Evolutionary conservation across 2,329 filamentous ascomycete genomes (phyloP).

Genomic region (Xylaria sp.): DNA sequence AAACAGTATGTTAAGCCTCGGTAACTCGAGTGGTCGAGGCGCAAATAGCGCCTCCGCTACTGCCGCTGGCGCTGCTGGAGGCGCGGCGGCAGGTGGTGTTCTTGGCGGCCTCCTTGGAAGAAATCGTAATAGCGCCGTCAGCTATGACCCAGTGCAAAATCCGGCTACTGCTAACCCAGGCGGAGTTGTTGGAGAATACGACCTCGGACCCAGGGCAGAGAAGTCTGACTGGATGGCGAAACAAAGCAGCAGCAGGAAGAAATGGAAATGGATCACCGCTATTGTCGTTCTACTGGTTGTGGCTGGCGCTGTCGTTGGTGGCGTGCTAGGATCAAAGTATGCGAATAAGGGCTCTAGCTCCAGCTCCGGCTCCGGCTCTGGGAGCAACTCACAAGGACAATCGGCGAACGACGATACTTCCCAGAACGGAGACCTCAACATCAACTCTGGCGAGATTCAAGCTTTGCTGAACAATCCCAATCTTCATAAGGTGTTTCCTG

Average conservation of each 20-base stretch:
- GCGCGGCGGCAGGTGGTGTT: slow-evolving; percentile 57
- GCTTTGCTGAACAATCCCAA: slow-evolving; percentile 80
- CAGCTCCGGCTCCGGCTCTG: too few species aligned
- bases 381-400: slow-evolving; percentile 51
- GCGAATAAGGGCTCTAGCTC: slow-evolving; percentile 57
- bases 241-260: slow-evolving; percentile 70
- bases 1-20: slow-evolving; percentile 69
- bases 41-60: slow-evolving; percentile 58
- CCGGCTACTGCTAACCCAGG: slow-evolving; percentile 46
- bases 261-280: slow-evolving; percentile 76
- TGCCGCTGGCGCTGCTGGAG: slow-evolving; percentile 59
- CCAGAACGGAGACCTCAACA: slow-evolving; percentile 75
- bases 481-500: slow-evolving; percentile 92
- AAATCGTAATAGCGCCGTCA: slow-evolving; percentile 53
- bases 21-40: slow-evolving; percentile 56
- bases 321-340: slow-evolving; percentile 63
- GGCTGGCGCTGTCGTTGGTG: slow-evolving; percentile 77
- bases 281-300: slow-evolving; percentile 72
- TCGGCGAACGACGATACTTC: slow-evolving; percentile 69
- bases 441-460: slow-evolving; percentile 82
- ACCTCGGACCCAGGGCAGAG: slow-evolving; percentile 57
- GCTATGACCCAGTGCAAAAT: slow-evolving; percentile 67
- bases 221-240: slow-evolving; percentile 73
- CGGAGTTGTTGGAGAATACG: slow-evolving; percentile 50
- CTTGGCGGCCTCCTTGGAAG: slow-evolving; percentile 54